Percentiles rank a stretch among this genome's conserved stretches.
phyloP scores from a whole-genome alignment of 139 green algal species.

The Eudorina sp. region DNA sequence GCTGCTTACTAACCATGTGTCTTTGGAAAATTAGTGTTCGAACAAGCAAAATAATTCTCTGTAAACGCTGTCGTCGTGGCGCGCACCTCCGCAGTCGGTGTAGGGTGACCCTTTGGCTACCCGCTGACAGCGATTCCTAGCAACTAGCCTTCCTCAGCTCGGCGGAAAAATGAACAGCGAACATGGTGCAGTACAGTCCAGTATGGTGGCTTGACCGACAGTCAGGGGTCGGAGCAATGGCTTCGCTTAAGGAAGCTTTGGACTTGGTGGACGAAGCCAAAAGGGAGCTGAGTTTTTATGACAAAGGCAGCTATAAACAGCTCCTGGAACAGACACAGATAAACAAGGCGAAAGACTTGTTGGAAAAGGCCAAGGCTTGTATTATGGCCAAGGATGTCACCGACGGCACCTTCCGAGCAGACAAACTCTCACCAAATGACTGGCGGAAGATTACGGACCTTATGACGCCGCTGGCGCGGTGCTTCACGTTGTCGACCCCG shows the following conservation, averaged over 20 bases:
- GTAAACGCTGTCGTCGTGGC: too few relatives aligned
- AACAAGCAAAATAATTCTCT: too few relatives aligned
- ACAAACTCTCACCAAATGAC: not conserved
- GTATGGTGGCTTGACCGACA: too few relatives aligned
- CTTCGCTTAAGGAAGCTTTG: not conserved
- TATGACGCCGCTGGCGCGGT: not conserved
- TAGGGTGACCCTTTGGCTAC: too few relatives aligned
- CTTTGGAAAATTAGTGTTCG: too few relatives aligned
- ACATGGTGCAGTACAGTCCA: too few relatives aligned
- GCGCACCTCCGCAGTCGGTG: too few relatives aligned
- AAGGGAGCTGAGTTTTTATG: not conserved
- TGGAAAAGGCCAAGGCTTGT: not conserved
- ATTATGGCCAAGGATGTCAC: not conserved
- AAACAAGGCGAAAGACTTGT: not conserved
- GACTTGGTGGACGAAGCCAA: not conserved
- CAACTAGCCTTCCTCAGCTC: too few relatives aligned
- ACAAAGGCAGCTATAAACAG: not conserved
- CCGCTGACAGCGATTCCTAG: too few relatives aligned
- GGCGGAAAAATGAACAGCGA: too few relatives aligned
- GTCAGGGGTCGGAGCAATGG: too few relatives aligned
- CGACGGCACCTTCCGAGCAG: not conserved
- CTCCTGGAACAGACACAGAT: not conserved
- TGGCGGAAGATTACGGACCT: not conserved
- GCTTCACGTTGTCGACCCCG: not conserved
- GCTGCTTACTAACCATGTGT: too few relatives aligned